Percentiles rank a stretch among this genome's conserved stretches.
Conservation (phyloP, 208 protist species). For the Trypanosoma conorhini region DNA sequence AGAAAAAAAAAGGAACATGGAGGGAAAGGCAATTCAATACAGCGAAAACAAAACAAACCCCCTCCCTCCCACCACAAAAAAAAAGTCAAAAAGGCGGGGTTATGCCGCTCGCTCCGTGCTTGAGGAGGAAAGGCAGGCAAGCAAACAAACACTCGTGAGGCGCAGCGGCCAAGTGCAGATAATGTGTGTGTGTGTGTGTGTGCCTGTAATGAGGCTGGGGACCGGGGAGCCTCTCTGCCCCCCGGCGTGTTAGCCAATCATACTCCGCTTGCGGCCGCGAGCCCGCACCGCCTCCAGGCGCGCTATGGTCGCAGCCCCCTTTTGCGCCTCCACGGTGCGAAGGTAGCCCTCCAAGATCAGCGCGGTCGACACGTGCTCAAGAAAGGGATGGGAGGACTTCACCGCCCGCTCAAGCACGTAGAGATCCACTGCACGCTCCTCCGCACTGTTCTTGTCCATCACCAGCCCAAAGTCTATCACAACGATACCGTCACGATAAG, state of each 20-base stretch:
- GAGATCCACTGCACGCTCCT: constrained; percentile 98
- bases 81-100: background rate
- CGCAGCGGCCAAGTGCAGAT: background rate
- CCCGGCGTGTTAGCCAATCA: constrained; percentile 71
- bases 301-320: constrained; percentile 47
- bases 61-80: background rate
- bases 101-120: background rate
- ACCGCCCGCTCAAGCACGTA: constrained; percentile 98
- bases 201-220: background rate
- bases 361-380: constrained; percentile 33
- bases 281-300: constrained; percentile 78
- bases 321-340: constrained; percentile 42
- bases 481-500: constrained; percentile 45
- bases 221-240: constrained; percentile 1
- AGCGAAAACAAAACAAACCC: too few species aligned
- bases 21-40: too few species aligned
- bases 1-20: constrained; percentile 4
- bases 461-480: constrained; percentile 98
- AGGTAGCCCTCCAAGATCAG: constrained; percentile 65
- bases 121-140: background rate
- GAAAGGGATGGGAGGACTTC: constrained; percentile 91
- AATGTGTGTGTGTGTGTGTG: background rate
- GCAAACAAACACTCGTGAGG: background rate
- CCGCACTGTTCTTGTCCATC: constrained; percentile 75
- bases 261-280: constrained; percentile 87